These are phyloP conservation scores for Picea sitchensis DNA, from an alignment of 75 land plant genomes.

Conservation along the genomic window DNA sequence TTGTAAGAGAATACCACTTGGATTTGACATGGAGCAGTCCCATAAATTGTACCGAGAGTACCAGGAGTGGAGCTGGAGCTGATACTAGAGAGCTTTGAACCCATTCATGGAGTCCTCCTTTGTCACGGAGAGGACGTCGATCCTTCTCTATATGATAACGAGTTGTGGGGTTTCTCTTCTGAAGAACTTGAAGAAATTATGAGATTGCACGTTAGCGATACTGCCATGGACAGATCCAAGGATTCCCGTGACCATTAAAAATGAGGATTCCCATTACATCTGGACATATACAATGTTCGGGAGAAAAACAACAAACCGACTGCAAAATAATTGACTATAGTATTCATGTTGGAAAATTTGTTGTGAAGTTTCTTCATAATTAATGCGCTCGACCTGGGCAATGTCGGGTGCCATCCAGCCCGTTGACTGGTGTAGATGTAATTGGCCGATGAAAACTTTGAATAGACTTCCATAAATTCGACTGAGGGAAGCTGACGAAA, in stretches of 20 bases:
- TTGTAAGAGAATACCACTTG: conserved; percentile 96
- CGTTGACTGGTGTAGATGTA: no score
- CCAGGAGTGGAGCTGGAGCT: conserved; percentile 49
- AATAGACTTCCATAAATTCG: no score
- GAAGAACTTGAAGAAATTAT: conserved; percentile 47
- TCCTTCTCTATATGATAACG: conserved; percentile 59
- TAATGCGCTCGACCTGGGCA: no score
- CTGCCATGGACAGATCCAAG: conserved; percentile 73
- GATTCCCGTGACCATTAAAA: conserved; percentile 76
- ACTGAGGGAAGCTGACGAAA: no score
- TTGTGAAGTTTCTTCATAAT: no score
- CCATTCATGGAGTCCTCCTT: conserved; percentile 90
- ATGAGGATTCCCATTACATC: conserved; percentile 61
- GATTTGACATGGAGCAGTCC: conserved; percentile 95
- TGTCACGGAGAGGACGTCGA: conserved; percentile 97
- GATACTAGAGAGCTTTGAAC: conserved; percentile 85
- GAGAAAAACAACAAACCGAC: no score
- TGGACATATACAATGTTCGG: conserved; percentile 65
- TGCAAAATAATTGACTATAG: no score
- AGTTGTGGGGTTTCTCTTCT: conserved; percentile 24
- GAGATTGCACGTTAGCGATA: conserved; percentile 70
- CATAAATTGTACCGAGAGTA: conserved; percentile 87
- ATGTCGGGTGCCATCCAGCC: no score
- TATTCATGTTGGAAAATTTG: no score
- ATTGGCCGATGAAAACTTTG: no score